Evolutionary conservation across 495 filamentous ascomycete species (phyloP).

Genomic region (Annulohypoxylon moriforme): DNA sequence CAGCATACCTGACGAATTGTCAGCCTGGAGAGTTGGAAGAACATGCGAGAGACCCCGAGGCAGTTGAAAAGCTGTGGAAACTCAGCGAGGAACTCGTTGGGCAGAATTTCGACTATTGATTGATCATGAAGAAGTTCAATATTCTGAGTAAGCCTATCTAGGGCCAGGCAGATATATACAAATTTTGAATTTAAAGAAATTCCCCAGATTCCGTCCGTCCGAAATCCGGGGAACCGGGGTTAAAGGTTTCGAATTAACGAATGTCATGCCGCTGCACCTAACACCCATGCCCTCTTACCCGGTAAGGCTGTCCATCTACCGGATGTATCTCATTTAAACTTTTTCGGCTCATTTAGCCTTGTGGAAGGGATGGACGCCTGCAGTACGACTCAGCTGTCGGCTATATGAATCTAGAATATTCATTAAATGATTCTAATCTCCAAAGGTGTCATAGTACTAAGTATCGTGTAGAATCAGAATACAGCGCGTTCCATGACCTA

Average conservation of each 20-base stretch:
- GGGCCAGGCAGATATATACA: neutral
- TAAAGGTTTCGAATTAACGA: neutral
- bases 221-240: neutral
- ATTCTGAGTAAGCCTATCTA: neutral
- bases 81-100: conserved; percentile 62
- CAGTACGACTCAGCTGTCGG: neutral
- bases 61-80: conserved; percentile 59
- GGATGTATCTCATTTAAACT: conserved; percentile 1
- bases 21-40: conserved; percentile 31
- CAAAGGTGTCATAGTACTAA: too few species aligned
- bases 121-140: neutral
- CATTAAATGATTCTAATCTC: neutral
- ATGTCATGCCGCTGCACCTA: neutral
- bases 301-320: neutral
- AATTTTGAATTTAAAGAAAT: neutral
- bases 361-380: neutral
- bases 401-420: conserved; percentile 17
- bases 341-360: conserved; percentile 5
- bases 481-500: neutral
- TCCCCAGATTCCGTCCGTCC: neutral
- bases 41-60: conserved; percentile 48
- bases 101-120: conserved; percentile 53
- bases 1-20: conserved; percentile 31
- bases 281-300: neutral
- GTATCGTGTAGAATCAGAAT: too few species aligned